Evolutionary conservation across 148 eudicot species (phyloP).

Genomic region (Rhododendron ovatum): DNA sequence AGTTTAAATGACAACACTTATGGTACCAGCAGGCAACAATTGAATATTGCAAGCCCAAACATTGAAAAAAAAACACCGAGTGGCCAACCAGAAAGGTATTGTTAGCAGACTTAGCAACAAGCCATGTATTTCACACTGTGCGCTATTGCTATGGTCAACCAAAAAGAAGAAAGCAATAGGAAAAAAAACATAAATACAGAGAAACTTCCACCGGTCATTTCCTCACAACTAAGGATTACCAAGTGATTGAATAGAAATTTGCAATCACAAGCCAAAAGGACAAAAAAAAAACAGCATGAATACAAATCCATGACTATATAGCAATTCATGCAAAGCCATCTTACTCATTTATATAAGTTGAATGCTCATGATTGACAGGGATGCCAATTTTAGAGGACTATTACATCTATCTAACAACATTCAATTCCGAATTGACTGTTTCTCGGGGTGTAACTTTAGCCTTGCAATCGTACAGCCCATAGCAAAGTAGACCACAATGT

Average conservation of each 20-base stretch:
- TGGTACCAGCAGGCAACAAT: neutral
- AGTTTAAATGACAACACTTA: neutral
- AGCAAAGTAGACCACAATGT: constrained; percentile 3
- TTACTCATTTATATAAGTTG: neutral
- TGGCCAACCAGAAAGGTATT: neutral
- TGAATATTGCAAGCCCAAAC: neutral
- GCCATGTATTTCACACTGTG: neutral
- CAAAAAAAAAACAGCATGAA: neutral
- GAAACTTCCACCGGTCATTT: neutral
- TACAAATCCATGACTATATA: neutral
- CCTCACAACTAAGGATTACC: neutral
- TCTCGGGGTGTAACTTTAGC: neutral
- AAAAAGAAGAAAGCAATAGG: neutral
- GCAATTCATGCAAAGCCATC: neutral
- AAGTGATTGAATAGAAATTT: neutral
- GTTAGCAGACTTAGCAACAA: neutral
- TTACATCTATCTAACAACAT: neutral
- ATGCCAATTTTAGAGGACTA: neutral
- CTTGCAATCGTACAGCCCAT: neutral
- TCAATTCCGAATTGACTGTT: neutral
- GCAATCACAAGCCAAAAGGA: neutral
- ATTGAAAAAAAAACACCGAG: neutral
- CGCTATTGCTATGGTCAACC: neutral
- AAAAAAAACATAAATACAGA: too few relatives aligned
- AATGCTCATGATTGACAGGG: neutral